Evolutionary conservation across 2,329 filamentous ascomycete genomes (phyloP).

Genomic region (Zarea fungicola): DNA sequence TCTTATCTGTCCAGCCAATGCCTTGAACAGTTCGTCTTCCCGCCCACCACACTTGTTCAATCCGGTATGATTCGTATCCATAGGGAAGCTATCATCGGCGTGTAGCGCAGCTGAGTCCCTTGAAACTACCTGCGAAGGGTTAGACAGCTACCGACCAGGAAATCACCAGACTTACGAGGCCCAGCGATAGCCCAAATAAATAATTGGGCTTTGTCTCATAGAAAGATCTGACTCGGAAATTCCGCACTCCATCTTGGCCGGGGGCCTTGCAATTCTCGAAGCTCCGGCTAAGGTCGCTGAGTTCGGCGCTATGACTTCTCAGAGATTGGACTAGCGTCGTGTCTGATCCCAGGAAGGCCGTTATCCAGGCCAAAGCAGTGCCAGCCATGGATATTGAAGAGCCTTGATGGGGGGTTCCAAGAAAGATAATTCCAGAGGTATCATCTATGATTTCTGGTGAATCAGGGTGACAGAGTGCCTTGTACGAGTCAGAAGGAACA

Average conservation of each 20-base stretch:
- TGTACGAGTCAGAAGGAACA: not conserved
- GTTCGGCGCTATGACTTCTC: not conserved
- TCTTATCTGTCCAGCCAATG: too few relatives aligned
- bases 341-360: slow-evolving; percentile 15
- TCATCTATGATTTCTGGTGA: slow-evolving; percentile 6
- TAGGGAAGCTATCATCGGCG: not conserved
- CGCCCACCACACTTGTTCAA: slow-evolving; percentile 15
- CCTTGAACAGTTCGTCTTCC: slow-evolving; percentile 12
- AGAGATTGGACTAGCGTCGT: slow-evolving; percentile 8
- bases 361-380: slow-evolving; percentile 4
- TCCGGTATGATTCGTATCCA: slow-evolving; percentile 17
- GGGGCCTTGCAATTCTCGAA: not conserved
- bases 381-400: slow-evolving; percentile 9
- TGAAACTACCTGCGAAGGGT: slow-evolving; percentile 9
- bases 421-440: slow-evolving; percentile 16
- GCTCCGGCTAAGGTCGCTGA: slow-evolving; percentile 1
- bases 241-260: not conserved
- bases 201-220: slow-evolving; percentile 18
- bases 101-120: slow-evolving; percentile 8
- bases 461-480: slow-evolving; percentile 6
- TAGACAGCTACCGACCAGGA: not conserved
- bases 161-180: slow-evolving; percentile 12
- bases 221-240: slow-evolving; percentile 12
- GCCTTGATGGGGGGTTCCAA: slow-evolving; percentile 17
- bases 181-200: slow-evolving; percentile 12